A percentile compares a stretch with the other conserved stretches of the same genome.
Conservation (phyloP, 208 protist genomes). For the Leishmania amazonensis region DNA sequence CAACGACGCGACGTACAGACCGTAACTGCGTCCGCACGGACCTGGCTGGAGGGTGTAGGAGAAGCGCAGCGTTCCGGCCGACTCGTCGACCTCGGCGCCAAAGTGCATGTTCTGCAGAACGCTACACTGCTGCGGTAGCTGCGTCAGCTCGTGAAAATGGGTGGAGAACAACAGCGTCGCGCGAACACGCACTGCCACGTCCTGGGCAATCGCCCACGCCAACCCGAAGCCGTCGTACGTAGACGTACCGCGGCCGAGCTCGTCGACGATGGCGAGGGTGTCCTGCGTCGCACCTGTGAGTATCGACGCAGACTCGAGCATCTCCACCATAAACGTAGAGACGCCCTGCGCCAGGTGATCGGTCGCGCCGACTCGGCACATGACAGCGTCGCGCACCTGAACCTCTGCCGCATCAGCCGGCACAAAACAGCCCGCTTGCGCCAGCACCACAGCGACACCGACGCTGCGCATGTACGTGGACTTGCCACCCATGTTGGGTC, state of each 20-base stretch:
- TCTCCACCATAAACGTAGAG: conserved; percentile 99
- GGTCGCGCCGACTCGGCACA: conserved; percentile 98
- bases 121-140: conserved; percentile 65
- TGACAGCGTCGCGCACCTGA: conserved; percentile 93
- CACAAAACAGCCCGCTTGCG: conserved; percentile 99
- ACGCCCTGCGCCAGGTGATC: conserved; percentile 95
- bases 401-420: conserved; percentile 92
- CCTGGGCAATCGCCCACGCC: conserved; percentile 98
- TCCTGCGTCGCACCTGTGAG: conserved; percentile 91
- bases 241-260: conserved; percentile 99
- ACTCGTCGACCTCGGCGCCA: conserved; percentile 72
- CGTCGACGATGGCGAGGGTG: conserved; percentile 99
- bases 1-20: conserved; percentile 92
- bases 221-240: conserved; percentile 99
- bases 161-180: conserved; percentile 98
- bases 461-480: conserved; percentile 98
- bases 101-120: conserved; percentile 85
- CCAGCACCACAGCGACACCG: conserved; percentile 97
- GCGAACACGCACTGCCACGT: conserved; percentile 84
- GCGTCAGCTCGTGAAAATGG: conserved; percentile 99
- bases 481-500: conserved; percentile 98
- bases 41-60: conserved; percentile 86
- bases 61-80: conserved; percentile 77
- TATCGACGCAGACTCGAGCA: conserved; percentile 99
- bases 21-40: conserved; percentile 91